phyloP scores from a whole-genome alignment of 768 basidiomycete genomes.

The Suillus discolor region DNA sequence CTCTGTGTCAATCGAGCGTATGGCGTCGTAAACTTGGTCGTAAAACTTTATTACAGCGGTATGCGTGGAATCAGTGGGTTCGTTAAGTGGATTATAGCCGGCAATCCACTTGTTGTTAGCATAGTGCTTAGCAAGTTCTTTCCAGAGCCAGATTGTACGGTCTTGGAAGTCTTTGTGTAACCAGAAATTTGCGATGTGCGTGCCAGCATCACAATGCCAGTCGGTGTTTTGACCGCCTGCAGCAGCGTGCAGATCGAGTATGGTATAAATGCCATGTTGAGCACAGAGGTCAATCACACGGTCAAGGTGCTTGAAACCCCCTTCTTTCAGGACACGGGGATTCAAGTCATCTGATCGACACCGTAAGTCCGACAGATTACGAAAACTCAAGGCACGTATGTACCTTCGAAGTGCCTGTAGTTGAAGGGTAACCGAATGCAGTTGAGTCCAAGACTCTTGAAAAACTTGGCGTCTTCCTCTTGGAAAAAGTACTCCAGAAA shows the following conservation, averaged over 20 bases:
- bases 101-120: slow-evolving; percentile 81
- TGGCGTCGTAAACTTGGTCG: slow-evolving; percentile 65
- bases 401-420: slow-evolving; percentile 68
- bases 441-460: slow-evolving; percentile 78
- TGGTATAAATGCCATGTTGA: slow-evolving; percentile 73
- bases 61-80: slow-evolving; percentile 72
- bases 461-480: slow-evolving; percentile 74
- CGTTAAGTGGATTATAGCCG: slow-evolving; percentile 86
- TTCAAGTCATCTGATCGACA: slow-evolving; percentile 64
- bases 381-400: not conserved
- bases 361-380: not conserved
- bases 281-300: slow-evolving; percentile 78
- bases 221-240: slow-evolving; percentile 76
- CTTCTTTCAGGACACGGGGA: slow-evolving; percentile 71
- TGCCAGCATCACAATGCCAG: slow-evolving; percentile 79
- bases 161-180: slow-evolving; percentile 86
- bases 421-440: slow-evolving; percentile 78
- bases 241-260: slow-evolving; percentile 80
- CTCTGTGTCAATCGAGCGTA: slow-evolving; percentile 67
- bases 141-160: slow-evolving; percentile 77
- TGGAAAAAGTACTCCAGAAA: slow-evolving; percentile 86
- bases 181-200: slow-evolving; percentile 77
- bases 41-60: slow-evolving; percentile 68
- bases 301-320: slow-evolving; percentile 82
- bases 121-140: slow-evolving; percentile 74